phyloP scores from a whole-genome alignment of 441 rosid genomes.

The Corymbia calophylla region DNA sequence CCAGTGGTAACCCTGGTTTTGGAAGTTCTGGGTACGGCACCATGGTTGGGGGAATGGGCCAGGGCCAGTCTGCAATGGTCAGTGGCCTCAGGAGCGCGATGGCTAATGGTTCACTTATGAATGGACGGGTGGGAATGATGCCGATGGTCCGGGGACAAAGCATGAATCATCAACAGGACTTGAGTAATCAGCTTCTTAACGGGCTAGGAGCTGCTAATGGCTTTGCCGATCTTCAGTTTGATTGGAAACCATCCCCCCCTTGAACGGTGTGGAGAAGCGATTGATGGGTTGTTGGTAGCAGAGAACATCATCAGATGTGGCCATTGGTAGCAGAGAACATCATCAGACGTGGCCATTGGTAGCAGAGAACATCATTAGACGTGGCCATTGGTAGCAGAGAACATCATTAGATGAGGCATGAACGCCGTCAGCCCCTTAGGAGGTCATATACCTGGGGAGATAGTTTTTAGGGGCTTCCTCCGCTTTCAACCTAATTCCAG shows the following conservation, averaged over 20 bases:
- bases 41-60: conserved; percentile 10
- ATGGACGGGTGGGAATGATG: neutral
- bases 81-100: conserved; percentile 16
- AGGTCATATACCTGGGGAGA: neutral
- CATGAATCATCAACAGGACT: neutral
- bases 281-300: neutral
- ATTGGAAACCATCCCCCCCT: neutral
- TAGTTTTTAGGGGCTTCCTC: neutral
- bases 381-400: neutral
- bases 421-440: neutral
- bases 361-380: neutral
- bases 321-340: neutral
- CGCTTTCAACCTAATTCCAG: neutral
- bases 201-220: neutral
- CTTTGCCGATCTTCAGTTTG: neutral
- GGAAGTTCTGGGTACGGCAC: conserved; percentile 4
- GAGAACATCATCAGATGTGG: neutral
- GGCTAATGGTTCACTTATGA: conserved; percentile 8
- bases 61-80: conserved; percentile 8
- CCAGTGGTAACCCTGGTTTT: conserved; percentile 4
- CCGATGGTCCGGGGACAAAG: neutral
- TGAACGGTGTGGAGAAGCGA: neutral
- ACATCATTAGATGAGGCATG: neutral
- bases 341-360: neutral
- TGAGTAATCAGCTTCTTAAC: neutral